phyloP scores from a whole-genome alignment of 2,329 filamentous ascomycete species.

The Penicillium capsulatum region DNA sequence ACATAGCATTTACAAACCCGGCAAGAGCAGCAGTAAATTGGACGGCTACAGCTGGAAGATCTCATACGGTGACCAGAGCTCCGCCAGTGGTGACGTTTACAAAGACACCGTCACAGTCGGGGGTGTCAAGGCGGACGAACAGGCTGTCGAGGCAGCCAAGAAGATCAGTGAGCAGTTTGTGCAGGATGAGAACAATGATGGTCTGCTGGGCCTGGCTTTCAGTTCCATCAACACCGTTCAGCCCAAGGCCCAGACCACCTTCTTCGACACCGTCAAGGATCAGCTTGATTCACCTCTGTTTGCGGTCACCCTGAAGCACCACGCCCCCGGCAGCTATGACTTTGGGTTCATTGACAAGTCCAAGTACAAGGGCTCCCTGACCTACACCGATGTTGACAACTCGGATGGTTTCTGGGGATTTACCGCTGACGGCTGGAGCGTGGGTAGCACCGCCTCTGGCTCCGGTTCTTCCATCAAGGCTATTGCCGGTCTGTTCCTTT shows the following conservation, averaged over 20 bases:
- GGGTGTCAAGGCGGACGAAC: slow-evolving; percentile 53
- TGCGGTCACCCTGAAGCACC: slow-evolving; percentile 53
- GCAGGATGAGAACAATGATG: slow-evolving; percentile 52
- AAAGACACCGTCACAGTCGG: slow-evolving; percentile 62
- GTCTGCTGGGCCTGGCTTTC: slow-evolving; percentile 59
- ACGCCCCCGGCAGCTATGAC: slow-evolving; percentile 51
- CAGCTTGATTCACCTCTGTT: slow-evolving; percentile 51
- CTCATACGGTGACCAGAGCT: slow-evolving; percentile 61
- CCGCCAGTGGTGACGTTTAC: slow-evolving; percentile 62
- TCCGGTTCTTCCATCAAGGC: slow-evolving; percentile 42
- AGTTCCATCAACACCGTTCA: slow-evolving; percentile 56
- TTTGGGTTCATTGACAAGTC: slow-evolving; percentile 57
- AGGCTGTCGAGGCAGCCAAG: slow-evolving; percentile 63
- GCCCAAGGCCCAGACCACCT: slow-evolving; percentile 52
- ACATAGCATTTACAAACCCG: slow-evolving; percentile 57
- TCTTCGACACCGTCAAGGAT: slow-evolving; percentile 56
- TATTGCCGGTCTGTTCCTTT: slow-evolving; percentile 49
- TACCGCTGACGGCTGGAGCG: slow-evolving; percentile 52
- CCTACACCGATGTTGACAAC: slow-evolving; percentile 54
- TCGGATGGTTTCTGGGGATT: slow-evolving; percentile 63
- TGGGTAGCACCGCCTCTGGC: slow-evolving; percentile 45
- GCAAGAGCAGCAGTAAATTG: slow-evolving; percentile 45
- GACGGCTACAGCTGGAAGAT: slow-evolving; percentile 56
- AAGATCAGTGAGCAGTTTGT: slow-evolving; percentile 54
- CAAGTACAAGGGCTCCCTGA: slow-evolving; percentile 57